Base-by-base conservation (phyloP, 495 filamentous ascomycete species). In the Hypoxylon perforatum region DNA sequence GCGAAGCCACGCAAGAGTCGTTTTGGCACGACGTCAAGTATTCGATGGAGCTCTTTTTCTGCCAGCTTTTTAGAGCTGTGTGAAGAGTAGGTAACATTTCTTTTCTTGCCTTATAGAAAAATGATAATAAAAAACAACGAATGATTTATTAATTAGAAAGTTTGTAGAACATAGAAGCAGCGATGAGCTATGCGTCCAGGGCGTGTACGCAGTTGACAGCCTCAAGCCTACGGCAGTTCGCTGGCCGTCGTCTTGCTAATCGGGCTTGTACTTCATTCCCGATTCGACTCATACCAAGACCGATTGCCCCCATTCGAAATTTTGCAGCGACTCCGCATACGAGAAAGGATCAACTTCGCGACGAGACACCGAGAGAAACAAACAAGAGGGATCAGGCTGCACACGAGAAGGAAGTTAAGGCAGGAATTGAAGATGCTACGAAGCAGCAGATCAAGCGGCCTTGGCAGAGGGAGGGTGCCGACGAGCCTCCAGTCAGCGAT, bases 381-480 rank as follows among this genome's bases (percentile, higher is more conserved):
- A 69, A 74, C 52, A 65, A 84, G 39, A 76, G 75, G 51, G 66
- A 73, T 30, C 59, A 80, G 17, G 76, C 74, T 28, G 76, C 73
- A 33, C 69, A 78, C 21, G 77, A 81, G 52, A 59, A 79, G 35
- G 60, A 81, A 35, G 77, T 79, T 15, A 61, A 61, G 23, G 72
- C 19, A 54, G 76, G 55, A 49, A 74, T 61, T 63, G 76, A 69
- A 59, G 61, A 75, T 53, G 70, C 70, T 30, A 73, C 64, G 3
- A 72, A 68, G 22, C 56, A 67, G 30, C 73, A 67, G 46, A 74
- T 80, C 21, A 71, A 77, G 51, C 75, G 80, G 14, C 91, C 91
- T 70, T 92, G 91, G 91, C 88, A 90, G 69, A 82, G 90, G 35
- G 84, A 91, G 63, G 87, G 87, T 19, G 83, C 84, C 18, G 85